phyloP scores from a whole-genome alignment of 495 filamentous ascomycete species.

The Xylaria venustula region DNA sequence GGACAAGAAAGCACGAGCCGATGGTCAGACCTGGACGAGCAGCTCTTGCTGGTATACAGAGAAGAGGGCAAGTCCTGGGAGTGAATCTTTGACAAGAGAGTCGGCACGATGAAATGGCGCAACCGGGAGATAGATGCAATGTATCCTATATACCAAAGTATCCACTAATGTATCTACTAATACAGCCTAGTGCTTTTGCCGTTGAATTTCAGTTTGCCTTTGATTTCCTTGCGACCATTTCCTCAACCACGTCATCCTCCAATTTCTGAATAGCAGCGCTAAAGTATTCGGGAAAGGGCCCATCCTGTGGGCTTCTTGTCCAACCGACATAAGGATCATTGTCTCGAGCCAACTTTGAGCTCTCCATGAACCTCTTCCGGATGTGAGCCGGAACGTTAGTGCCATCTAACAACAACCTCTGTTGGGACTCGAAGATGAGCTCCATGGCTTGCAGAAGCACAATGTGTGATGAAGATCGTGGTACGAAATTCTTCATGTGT shows the following conservation, averaged over 20 bases:
- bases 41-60: too few species aligned
- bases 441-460: neutral
- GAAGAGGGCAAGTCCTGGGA: too few species aligned
- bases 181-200: neutral
- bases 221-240: constrained; percentile 6
- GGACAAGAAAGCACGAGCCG: too few species aligned
- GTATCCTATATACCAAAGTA: neutral
- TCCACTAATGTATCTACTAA: neutral
- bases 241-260: constrained; percentile 6
- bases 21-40: too few species aligned
- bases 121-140: neutral
- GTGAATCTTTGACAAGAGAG: too few species aligned
- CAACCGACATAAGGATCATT: constrained; percentile 6
- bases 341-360: constrained; percentile 6
- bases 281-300: constrained; percentile 5
- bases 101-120: neutral
- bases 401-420: neutral
- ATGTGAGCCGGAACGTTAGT: constrained; percentile 19
- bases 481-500: constrained; percentile 11
- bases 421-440: neutral
- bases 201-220: neutral
- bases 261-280: constrained; percentile 4
- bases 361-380: constrained; percentile 11
- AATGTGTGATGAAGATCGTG: constrained; percentile 3
- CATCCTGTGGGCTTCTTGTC: constrained; percentile 5